Base-by-base conservation (phyloP, 805 yeast genomes). In the Wickerhamiella musiphila region DNA sequence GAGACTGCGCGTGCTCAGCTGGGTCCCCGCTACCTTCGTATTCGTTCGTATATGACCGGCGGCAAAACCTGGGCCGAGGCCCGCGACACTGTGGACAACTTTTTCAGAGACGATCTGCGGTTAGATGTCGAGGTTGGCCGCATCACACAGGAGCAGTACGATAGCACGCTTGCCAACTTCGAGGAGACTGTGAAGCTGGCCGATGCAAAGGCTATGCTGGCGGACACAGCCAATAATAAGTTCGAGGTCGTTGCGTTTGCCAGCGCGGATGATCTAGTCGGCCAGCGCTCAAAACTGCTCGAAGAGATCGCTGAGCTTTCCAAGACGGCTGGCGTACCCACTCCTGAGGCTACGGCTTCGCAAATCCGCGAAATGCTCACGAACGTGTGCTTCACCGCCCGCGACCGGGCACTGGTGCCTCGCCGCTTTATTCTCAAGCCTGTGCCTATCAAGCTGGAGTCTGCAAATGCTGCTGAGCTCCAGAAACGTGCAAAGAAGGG, bases 41-140 rank as follows among this genome's bases (percentile, higher is more conserved):
- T 77, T 31, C 68, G 66, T 38, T 67, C 67, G 33, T 66, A 61
- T 38, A 44, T 73, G 34, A 63, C 63, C 41, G 70, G 70, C 40
- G 92, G 86, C n/a, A 61, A 66, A 40, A 28, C 62, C 0, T 35
- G 61, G 13, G 55, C 52, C 13, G 82, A 72, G 35, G 74, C 93
- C 2, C 63, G 63, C 42, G 58, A 56, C 27, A 70, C 72, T 37
- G 63, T 79, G 1, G 70, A 75, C 14, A 62, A 56, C 44, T 65
- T 68, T 43, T 51, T 47, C 23, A 27, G 41, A 2, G 43, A 55
- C 10, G 71, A 68, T 40, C 29, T 49, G 5, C 42, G 41, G 3
- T 34, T 70, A 9, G 63, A 63, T 6, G 33, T 43, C 4, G 37
- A 45, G 21, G 35, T 40, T 18, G 47, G 44, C 16, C 39, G 48